Percentiles rank a stretch among this genome's conserved stretches.
phyloP scores from a whole-genome alignment of 2,329 filamentous ascomycete genomes.

The Trichophyton benhamiae region DNA sequence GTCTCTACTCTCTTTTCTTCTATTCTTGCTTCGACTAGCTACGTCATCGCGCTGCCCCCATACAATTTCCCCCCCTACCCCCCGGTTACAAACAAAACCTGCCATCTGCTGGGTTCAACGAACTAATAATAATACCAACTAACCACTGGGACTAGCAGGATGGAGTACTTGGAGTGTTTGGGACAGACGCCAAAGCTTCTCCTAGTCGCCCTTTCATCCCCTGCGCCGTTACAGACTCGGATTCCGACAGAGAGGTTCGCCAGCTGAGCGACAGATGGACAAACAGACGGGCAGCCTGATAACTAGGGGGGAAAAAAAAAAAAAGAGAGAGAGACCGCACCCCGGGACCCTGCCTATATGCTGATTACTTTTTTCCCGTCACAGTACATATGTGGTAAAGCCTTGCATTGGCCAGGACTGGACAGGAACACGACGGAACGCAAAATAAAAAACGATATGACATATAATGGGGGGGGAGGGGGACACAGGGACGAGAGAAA shows the following conservation, averaged over 20 bases:
- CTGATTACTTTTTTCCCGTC: neutral
- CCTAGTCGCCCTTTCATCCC: neutral
- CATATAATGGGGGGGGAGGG: neutral
- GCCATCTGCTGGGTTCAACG: neutral
- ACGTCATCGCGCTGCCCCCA: slow-evolving; percentile 3
- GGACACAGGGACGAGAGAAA: too few species aligned
- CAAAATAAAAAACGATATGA: neutral
- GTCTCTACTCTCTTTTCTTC: neutral
- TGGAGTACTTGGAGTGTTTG: neutral
- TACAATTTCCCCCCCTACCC: neutral
- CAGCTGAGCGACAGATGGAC: neutral
- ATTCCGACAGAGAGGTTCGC: slow-evolving; percentile 1
- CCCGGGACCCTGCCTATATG: slow-evolving; percentile 2
- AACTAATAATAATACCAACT: neutral
- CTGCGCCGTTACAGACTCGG: neutral
- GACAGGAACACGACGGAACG: slow-evolving; percentile 1
- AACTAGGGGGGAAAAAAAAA: neutral
- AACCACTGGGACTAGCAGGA: neutral
- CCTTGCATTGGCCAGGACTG: neutral
- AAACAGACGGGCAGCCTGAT: neutral
- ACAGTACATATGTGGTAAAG: neutral
- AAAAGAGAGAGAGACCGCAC: too few species aligned
- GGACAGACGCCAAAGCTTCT: slow-evolving; percentile 2
- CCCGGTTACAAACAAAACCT: neutral
- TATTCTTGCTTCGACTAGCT: neutral